phyloP scores from a whole-genome alignment of 2,329 filamentous ascomycete species.

The Zasmidium citrigriseum region DNA sequence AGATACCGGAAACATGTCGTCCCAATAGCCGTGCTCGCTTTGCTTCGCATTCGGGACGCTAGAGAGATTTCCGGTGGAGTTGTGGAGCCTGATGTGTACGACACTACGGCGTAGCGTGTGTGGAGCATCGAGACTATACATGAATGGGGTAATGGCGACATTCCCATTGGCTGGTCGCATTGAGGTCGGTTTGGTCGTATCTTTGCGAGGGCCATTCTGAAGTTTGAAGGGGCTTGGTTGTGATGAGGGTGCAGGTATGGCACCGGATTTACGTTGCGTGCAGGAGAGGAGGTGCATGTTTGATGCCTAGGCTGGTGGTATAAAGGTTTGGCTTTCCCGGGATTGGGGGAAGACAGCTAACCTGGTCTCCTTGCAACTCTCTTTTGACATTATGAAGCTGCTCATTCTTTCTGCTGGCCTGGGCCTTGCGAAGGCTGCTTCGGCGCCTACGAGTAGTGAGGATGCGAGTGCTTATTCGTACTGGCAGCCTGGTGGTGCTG shows the following conservation, averaged over 20 bases:
- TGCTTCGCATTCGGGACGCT: not conserved
- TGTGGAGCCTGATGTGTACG: not conserved
- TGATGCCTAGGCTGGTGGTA: not conserved
- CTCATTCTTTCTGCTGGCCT: not conserved
- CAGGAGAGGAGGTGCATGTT: not conserved
- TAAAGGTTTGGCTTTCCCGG: not conserved
- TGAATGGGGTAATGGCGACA: not conserved
- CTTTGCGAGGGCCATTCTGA: not conserved
- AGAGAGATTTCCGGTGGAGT: not conserved
- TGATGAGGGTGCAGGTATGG: not conserved
- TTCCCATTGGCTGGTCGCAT: not conserved
- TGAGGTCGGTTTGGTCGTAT: not conserved
- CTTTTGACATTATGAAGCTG: not conserved
- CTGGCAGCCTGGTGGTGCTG: not conserved
- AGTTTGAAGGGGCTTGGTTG: not conserved
- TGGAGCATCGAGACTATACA: not conserved
- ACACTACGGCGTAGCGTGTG: not conserved
- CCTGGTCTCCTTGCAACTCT: not conserved
- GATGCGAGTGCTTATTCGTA: not conserved
- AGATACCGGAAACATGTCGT: not conserved
- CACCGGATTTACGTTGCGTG: not conserved
- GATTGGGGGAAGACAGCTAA: not conserved
- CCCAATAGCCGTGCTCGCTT: not conserved
- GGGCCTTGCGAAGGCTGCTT: not conserved
- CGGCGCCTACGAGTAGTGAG: not conserved